Percentiles rank a stretch among this genome's conserved stretches.
Evolutionary conservation across 1,139 yeast species (phyloP).

Genomic region (Scheffersomyces illinoinensis): DNA sequence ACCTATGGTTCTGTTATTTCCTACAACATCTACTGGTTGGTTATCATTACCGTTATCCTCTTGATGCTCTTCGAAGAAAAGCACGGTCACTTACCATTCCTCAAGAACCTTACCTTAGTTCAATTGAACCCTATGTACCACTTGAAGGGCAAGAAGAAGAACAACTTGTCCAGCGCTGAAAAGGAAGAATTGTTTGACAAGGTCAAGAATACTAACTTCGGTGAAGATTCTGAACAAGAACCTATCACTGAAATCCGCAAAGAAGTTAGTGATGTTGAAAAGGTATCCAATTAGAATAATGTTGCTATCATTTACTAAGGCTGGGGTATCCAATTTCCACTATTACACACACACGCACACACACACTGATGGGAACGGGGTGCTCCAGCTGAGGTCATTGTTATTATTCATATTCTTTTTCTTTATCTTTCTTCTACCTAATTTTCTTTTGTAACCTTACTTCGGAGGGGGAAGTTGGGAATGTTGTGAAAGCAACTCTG

Average conservation of each 20-base stretch:
- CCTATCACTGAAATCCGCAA: neutral
- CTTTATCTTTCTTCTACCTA: neutral
- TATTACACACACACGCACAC: neutral
- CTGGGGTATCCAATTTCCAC: neutral
- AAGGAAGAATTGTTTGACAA: conserved; percentile 54
- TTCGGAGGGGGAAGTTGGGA: conserved; percentile 1
- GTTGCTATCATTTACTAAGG: neutral
- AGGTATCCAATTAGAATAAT: neutral
- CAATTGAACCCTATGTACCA: conserved; percentile 73
- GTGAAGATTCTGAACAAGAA: conserved; percentile 28
- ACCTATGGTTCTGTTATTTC: conserved; percentile 84
- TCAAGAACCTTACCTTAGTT: conserved; percentile 50
- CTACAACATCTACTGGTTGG: conserved; percentile 82
- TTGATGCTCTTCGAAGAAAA: conserved; percentile 74
- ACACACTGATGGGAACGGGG: neutral
- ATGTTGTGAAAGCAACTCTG: neutral
- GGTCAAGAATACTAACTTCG: conserved; percentile 26
- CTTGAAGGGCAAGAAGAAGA: conserved; percentile 65
- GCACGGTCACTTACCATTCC: conserved; percentile 61
- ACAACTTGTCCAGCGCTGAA: conserved; percentile 55
- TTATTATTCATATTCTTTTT: neutral
- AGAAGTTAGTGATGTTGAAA: neutral
- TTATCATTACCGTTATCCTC: conserved; percentile 52
- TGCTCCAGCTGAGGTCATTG: neutral
- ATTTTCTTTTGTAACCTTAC: neutral